Base-by-base conservation (phyloP, 2,329 filamentous ascomycete species). In the Geoglossum cookeanum region DNA sequence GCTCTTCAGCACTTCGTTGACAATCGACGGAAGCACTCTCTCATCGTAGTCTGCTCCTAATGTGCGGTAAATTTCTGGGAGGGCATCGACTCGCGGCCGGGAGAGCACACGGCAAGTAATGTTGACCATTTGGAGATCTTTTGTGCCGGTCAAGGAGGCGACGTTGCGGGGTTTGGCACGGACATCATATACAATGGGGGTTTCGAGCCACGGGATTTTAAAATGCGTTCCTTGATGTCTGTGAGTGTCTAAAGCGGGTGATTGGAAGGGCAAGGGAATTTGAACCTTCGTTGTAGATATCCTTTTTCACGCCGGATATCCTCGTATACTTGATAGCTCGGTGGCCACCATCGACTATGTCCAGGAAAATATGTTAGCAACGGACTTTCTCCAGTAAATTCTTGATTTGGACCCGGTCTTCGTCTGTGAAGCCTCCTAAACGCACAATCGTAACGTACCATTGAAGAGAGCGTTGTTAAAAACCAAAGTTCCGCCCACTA, bases 121-220 rank as follows among this genome's bases (percentile, higher is more conserved):
- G 80, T 98, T 98, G 69, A 97, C 92, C 92, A 98, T 98, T 77
- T 98, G 92, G 72, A 98, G 75, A 73, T 98, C 92, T 78, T 98
- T 98, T 68, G 92, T 98, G 65, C 92, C 92, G 59, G 92, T 98
- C 63, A 98, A 80, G 63, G 92, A 97, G 63, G 92, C 86, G 65
- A 98, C 90, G 68, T 94, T 96, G 69, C 92, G 84, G 66, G 92
- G 92, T 77, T 91, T 96, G 60, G 92, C 92, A 73, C 92, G 91
- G 65, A 98, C 92, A 71, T 98, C 91, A 77, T 97, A 98, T 65
- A 90, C 84, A 70, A 98, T 82, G 55, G 92, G 89, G 3, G 90
- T 95, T 74, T 98, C 92, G 72, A 98, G 85, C 92, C 92, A 98
- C 55, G 92, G 92, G 63, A 98, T 83, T 64, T 84, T 82, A 68